A percentile compares a stretch with the other conserved stretches of the same genome.
Evolutionary conservation across 2,329 filamentous ascomycete species (phyloP).

Genomic region (Calonectria ilicicola): DNA sequence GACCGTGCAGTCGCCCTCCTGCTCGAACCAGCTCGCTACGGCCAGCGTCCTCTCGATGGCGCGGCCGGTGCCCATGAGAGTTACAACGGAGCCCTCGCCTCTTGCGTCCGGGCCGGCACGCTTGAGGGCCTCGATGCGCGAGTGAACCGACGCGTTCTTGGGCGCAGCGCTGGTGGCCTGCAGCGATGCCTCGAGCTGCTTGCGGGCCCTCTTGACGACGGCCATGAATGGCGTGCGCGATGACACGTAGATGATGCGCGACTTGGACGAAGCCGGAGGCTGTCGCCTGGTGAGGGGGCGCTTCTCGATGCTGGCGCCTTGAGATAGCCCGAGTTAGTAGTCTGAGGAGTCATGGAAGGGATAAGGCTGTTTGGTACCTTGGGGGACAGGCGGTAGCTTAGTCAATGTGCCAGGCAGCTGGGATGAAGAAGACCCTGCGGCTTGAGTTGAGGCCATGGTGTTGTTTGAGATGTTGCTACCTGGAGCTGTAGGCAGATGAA

Average conservation of each 20-base stretch:
- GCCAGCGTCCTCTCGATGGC: conserved; percentile 74
- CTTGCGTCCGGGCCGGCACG: conserved; percentile 42
- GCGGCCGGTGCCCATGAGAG: conserved; percentile 73
- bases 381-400: conserved; percentile 52
- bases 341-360: neutral
- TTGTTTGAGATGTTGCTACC: conserved; percentile 24
- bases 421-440: conserved; percentile 23
- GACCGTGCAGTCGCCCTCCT: conserved; percentile 69
- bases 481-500: conserved; percentile 28
- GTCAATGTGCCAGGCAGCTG: conserved; percentile 36
- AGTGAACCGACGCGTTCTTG: conserved; percentile 58
- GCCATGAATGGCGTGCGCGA: conserved; percentile 75
- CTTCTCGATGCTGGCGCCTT: conserved; percentile 63
- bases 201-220: conserved; percentile 73
- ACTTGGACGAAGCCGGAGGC: conserved; percentile 56
- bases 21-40: conserved; percentile 74
- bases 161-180: conserved; percentile 58
- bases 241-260: conserved; percentile 72
- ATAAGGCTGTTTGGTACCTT: conserved; percentile 38
- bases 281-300: conserved; percentile 58
- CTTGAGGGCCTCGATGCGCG: conserved; percentile 59
- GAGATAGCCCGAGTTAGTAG: conserved; percentile 18
- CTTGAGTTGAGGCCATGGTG: conserved; percentile 39
- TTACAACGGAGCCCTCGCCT: conserved; percentile 56
- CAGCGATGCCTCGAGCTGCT: conserved; percentile 68